Percentiles rank a stretch among this genome's conserved stretches.
Evolutionary conservation across 2,329 filamentous ascomycete species (phyloP).

Genomic region (Fusarium falciforme): DNA sequence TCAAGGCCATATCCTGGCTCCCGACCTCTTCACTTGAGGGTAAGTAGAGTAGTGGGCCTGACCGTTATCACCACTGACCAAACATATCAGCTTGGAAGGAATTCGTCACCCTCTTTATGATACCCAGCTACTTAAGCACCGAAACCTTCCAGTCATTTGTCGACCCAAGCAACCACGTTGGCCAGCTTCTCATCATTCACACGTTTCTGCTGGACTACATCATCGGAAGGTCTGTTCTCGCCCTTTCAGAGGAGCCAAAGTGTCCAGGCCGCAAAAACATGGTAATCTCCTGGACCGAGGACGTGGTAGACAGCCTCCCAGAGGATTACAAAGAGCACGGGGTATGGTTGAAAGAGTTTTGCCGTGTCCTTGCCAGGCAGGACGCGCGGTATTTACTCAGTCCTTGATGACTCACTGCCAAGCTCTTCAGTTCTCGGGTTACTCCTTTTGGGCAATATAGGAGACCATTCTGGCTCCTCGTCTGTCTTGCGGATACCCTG

Average conservation of each 20-base stretch:
- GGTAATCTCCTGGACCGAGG: conserved; percentile 40
- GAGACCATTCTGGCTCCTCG: not conserved
- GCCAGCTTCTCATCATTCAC: conserved; percentile 52
- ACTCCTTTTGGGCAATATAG: not conserved
- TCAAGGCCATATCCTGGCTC: not conserved
- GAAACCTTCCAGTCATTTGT: conserved; percentile 49
- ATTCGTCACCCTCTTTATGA: not conserved
- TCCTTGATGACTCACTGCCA: conserved; percentile 21
- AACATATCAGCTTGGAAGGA: not conserved
- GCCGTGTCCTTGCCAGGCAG: conserved; percentile 30
- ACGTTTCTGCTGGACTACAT: conserved; percentile 50
- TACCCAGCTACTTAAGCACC: conserved; percentile 21
- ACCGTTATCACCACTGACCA: not conserved
- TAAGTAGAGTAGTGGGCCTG: not conserved
- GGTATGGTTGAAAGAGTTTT: conserved; percentile 39
- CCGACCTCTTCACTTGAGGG: not conserved
- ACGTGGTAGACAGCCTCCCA: conserved; percentile 35
- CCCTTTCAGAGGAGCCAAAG: conserved; percentile 32
- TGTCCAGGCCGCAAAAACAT: conserved; percentile 39
- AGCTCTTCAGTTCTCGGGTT: not conserved
- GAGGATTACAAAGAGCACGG: conserved; percentile 25
- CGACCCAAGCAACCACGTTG: conserved; percentile 45
- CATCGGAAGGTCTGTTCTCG: conserved; percentile 38
- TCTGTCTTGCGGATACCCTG: not conserved
- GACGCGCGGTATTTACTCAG: conserved; percentile 44